A percentile compares a stretch with the other conserved stretches of the same genome.
phyloP scores from a whole-genome alignment of 805 yeast species.

The Ogataea methylovora region DNA sequence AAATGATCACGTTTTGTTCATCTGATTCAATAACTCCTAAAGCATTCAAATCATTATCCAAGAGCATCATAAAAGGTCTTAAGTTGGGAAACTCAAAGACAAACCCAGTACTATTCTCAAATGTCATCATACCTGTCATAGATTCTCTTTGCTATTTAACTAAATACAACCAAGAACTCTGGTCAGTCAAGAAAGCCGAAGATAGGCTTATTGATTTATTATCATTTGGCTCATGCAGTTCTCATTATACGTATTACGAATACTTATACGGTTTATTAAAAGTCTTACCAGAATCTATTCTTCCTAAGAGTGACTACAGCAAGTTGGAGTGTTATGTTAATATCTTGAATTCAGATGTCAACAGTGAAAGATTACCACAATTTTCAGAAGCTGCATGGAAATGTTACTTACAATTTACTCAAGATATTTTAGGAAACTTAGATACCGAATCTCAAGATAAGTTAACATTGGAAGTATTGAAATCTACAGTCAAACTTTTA shows the following conservation, averaged over 20 bases:
- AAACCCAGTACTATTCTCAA: conserved; percentile 36
- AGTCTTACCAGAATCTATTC: conserved; percentile 14
- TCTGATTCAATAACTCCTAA: conserved; percentile 18
- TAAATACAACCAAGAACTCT: conserved; percentile 40
- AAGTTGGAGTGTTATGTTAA: conserved; percentile 6
- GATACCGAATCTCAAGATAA: conserved; percentile 1
- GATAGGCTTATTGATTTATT: conserved; percentile 40
- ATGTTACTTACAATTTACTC: conserved; percentile 12
- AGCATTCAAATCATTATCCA: conserved; percentile 34
- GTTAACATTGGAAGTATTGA: conserved; percentile 6
- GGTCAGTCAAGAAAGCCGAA: conserved; percentile 43
- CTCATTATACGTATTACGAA: conserved; percentile 43
- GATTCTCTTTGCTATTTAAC: conserved; percentile 38
- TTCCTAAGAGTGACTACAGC: conserved; percentile 4
- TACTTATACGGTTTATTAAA: conserved; percentile 9
- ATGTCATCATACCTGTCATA: conserved; percentile 40
- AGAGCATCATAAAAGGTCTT: conserved; percentile 35
- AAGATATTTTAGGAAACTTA: neutral
- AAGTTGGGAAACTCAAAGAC: conserved; percentile 20
- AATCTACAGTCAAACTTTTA: conserved; percentile 7
- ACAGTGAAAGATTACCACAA: conserved; percentile 13
- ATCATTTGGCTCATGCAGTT: conserved; percentile 44
- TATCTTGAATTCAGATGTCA: conserved; percentile 14
- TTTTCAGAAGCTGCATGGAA: conserved; percentile 22
- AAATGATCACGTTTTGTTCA: conserved; percentile 17